Evolutionary conservation across 495 filamentous ascomycete species (phyloP).

Genomic region (Wilcoxina mikolae): DNA sequence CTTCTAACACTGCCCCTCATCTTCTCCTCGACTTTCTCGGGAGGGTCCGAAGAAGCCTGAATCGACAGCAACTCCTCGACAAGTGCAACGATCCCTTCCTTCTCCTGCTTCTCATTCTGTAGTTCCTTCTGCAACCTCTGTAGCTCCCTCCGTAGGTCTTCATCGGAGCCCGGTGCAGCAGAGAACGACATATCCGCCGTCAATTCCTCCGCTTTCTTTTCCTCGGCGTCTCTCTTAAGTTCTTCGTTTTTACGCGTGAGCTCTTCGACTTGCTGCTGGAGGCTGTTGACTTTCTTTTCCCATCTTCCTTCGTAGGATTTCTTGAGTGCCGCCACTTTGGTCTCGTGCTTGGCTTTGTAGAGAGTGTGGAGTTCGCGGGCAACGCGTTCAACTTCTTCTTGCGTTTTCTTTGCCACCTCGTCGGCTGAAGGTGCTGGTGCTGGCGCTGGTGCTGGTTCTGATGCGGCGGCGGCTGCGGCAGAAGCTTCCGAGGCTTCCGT

Average conservation of each 20-base stretch:
- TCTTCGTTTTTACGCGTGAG: conserved; percentile 35
- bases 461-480: conserved; percentile 6
- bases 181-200: conserved; percentile 31
- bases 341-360: conserved; percentile 96
- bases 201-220: conserved; percentile 35
- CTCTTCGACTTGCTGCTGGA: conserved; percentile 49
- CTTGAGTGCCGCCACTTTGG: conserved; percentile 83
- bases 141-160: conserved; percentile 48
- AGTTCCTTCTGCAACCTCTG: conserved; percentile 56
- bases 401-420: conserved; percentile 32
- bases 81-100: conserved; percentile 79
- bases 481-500: neutral
- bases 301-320: conserved; percentile 83
- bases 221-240: conserved; percentile 31
- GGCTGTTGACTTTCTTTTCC: conserved; percentile 67
- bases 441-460: neutral
- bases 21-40: conserved; percentile 9
- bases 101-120: conserved; percentile 73
- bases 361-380: conserved; percentile 75
- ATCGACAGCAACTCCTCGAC: conserved; percentile 78
- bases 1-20: conserved; percentile 14
- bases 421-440: neutral
- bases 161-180: conserved; percentile 20
- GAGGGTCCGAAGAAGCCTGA: conserved; percentile 22
- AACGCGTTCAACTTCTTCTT: conserved; percentile 82